phyloP scores from a whole-genome alignment of 345 rosid genomes.

The Euphorbia tirucalli region DNA sequence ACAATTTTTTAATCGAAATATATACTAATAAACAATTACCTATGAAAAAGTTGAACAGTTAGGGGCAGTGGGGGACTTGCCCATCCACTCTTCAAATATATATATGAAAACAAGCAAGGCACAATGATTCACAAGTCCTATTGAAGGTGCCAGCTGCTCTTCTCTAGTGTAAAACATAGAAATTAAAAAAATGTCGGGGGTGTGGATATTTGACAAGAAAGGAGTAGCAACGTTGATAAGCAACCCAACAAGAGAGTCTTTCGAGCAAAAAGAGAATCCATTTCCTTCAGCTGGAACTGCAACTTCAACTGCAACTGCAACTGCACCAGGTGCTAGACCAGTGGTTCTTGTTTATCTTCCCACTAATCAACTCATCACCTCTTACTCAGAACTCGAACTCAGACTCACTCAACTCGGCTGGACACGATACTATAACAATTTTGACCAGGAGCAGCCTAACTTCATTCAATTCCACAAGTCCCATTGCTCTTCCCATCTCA shows the following conservation, averaged over 20 bases:
- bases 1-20: too few species aligned
- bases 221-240: slow-evolving; percentile 52
- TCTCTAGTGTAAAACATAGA: too few species aligned
- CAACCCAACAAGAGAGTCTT: slow-evolving; percentile 61
- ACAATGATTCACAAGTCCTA: too few species aligned
- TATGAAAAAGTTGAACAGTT: too few species aligned
- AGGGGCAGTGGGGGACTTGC: too few species aligned
- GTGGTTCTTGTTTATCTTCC: slow-evolving; percentile 60
- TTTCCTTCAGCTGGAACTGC: slow-evolving; percentile 44
- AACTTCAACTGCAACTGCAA: slow-evolving; percentile 43
- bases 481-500: slow-evolving; percentile 41
- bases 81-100: too few species aligned
- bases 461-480: slow-evolving; percentile 67
- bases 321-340: slow-evolving; percentile 74
- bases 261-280: slow-evolving; percentile 51
- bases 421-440: slow-evolving; percentile 47
- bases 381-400: slow-evolving; percentile 49
- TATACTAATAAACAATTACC: too few species aligned
- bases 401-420: slow-evolving; percentile 57
- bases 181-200: slow-evolving; percentile 61
- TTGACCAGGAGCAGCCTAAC: slow-evolving; percentile 30
- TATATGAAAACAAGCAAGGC: too few species aligned
- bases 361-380: slow-evolving; percentile 49
- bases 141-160: too few species aligned
- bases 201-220: slow-evolving; percentile 62